Conservation (phyloP, 306 rosid species). For the Dryas octopetala region DNA sequence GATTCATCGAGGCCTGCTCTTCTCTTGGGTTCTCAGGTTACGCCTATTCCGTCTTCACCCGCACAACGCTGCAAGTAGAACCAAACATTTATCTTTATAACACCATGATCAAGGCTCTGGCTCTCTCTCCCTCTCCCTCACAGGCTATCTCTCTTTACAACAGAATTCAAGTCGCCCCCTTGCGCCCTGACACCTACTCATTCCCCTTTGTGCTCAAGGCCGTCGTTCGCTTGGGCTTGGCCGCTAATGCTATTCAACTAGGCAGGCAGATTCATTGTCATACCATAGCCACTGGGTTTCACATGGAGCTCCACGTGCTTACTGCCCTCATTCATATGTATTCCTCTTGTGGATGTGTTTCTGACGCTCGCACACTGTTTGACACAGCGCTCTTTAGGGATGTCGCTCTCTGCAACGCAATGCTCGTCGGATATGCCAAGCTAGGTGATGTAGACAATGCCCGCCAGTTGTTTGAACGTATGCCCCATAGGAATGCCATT, state of each 20-base stretch:
- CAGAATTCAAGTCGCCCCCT: slow-evolving; percentile 19
- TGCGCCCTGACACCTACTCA: slow-evolving; percentile 58
- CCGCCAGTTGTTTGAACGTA: slow-evolving; percentile 47
- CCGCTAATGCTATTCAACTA: slow-evolving; percentile 2
- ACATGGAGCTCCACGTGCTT: slow-evolving; percentile 25
- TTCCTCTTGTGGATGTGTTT: slow-evolving; percentile 41
- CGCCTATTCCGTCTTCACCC: slow-evolving; percentile 46
- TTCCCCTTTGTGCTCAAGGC: slow-evolving; percentile 58
- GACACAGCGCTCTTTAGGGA: slow-evolving; percentile 30
- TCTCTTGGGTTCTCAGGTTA: slow-evolving; percentile 41
- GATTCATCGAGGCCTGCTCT: slow-evolving; percentile 43
- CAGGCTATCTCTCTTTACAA: slow-evolving; percentile 39
- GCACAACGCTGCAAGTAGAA: background rate
- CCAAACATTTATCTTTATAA: slow-evolving; percentile 41
- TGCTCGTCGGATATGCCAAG: slow-evolving; percentile 59
- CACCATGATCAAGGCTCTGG: slow-evolving; percentile 46
- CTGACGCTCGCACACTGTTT: slow-evolving; percentile 52
- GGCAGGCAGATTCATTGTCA: slow-evolving; percentile 57
- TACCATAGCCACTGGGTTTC: slow-evolving; percentile 43
- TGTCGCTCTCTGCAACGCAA: slow-evolving; percentile 50
- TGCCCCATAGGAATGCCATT: slow-evolving; percentile 52
- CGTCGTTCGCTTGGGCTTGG: slow-evolving; percentile 24
- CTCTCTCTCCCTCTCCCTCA: slow-evolving; percentile 29
- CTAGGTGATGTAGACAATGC: slow-evolving; percentile 50
- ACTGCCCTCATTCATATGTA: slow-evolving; percentile 57